Conservation (phyloP, 2,329 filamentous ascomycete species). For the Aspergillus sergii region DNA sequence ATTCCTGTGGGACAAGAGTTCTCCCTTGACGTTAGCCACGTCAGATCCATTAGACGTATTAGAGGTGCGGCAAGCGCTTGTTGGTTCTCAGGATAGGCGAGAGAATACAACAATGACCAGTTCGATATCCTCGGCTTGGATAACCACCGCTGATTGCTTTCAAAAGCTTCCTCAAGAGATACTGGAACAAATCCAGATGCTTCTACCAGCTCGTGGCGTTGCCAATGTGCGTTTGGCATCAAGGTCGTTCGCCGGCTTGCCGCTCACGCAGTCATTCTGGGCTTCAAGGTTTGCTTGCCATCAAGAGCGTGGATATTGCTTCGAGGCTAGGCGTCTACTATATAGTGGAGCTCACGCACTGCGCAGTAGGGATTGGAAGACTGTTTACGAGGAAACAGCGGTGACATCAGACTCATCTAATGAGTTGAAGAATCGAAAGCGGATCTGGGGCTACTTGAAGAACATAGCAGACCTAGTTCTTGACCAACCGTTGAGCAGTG, state of each 20-base stretch:
- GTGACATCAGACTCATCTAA: not conserved
- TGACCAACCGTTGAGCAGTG: slow-evolving; percentile 5
- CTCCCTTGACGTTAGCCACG: slow-evolving; percentile 2
- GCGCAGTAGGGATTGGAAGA: slow-evolving; percentile 26
- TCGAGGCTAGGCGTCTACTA: slow-evolving; percentile 15
- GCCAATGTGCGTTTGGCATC: slow-evolving; percentile 17
- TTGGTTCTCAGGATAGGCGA: not conserved
- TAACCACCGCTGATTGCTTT: slow-evolving; percentile 19
- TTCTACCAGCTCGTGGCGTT: slow-evolving; percentile 17
- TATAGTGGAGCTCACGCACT: not conserved
- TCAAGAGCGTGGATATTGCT: slow-evolving; percentile 21
- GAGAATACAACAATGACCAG: not conserved
- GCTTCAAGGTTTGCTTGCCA: slow-evolving; percentile 21
- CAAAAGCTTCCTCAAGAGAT: slow-evolving; percentile 20
- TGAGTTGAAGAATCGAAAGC: slow-evolving; percentile 17
- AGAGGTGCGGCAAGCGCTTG: not conserved
- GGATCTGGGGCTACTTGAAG: slow-evolving; percentile 19
- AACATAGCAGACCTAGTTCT: slow-evolving; percentile 18
- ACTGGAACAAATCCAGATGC: slow-evolving; percentile 20
- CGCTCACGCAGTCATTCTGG: slow-evolving; percentile 23
- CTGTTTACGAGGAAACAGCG: slow-evolving; percentile 19
- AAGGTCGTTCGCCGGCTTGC: slow-evolving; percentile 24
- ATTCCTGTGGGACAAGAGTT: slow-evolving; percentile 8
- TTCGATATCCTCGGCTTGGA: not conserved
- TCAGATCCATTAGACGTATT: not conserved